Percentiles rank a stretch among this genome's conserved stretches.
These are phyloP conservation scores for Dothiorella sarmentorum DNA, from an alignment of 2,329 filamentous ascomycete species.

Conservation along the genomic window DNA sequence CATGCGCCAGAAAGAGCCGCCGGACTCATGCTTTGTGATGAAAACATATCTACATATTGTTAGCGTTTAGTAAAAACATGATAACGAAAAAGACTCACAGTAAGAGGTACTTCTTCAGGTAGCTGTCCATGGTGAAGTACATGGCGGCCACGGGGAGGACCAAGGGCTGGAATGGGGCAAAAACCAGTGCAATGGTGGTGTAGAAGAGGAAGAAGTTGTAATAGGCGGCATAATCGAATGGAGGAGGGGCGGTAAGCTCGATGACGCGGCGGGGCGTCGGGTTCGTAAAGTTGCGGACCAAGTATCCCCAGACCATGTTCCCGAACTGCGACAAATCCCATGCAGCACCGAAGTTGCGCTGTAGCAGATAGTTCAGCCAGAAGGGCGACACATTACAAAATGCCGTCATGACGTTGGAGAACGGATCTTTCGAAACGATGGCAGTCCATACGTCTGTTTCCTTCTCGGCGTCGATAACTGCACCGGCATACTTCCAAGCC, in stretches of 20 bases:
- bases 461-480: constrained; percentile 58
- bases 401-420: constrained; percentile 63
- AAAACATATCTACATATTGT: constrained; percentile 64
- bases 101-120: constrained; percentile 91
- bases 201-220: constrained; percentile 99
- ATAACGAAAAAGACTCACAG: constrained; percentile 49
- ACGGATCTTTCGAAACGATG: constrained; percentile 62
- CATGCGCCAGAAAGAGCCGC: constrained; percentile 86
- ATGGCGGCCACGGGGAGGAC: constrained; percentile 81
- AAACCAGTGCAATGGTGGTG: constrained; percentile 81
- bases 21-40: constrained; percentile 93
- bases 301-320: constrained; percentile 78
- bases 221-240: constrained; percentile 93
- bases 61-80: background rate
- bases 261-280: constrained; percentile 91
- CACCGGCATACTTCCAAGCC: constrained; percentile 68
- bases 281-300: constrained; percentile 76
- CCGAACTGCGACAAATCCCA: constrained; percentile 88
- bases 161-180: constrained; percentile 80
- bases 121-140: constrained; percentile 84
- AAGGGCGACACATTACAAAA: constrained; percentile 82
- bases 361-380: constrained; percentile 91
- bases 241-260: constrained; percentile 83
- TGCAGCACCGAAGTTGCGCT: constrained; percentile 90
- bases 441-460: constrained; percentile 59